These are phyloP conservation scores for Limonium bicolor DNA, from an alignment of 148 eudicot species.

Conservation along the genomic window DNA sequence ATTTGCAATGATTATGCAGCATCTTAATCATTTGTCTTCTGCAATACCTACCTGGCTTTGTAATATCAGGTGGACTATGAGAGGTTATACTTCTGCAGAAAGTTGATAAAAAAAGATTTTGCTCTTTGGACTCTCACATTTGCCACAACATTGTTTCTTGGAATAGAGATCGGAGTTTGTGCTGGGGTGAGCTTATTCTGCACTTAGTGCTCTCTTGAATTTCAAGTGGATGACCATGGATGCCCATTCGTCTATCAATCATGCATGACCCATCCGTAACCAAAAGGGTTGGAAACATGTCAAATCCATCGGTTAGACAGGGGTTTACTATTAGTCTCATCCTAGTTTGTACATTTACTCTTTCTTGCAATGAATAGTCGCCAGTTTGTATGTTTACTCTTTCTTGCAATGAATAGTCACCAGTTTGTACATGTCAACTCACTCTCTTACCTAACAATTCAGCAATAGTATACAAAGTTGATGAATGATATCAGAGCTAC, in stretches of 20 bases:
- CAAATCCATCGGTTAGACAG: conserved; percentile 73
- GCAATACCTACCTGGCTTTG: too few relatives aligned
- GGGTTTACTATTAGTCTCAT: conserved; percentile 48
- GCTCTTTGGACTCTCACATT: conserved; percentile 72
- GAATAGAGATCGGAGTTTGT: conserved; percentile 95
- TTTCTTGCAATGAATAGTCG: conserved; percentile 53
- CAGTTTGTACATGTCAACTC: too few relatives aligned
- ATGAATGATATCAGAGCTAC: too few relatives aligned
- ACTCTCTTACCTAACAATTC: too few relatives aligned
- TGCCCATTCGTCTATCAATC: conserved; percentile 90
- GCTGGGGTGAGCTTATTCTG: conserved; percentile 56
- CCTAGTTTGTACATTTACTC: conserved; percentile 81
- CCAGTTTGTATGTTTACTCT: too few relatives aligned
- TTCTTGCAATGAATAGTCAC: too few relatives aligned
- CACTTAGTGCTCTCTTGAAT: too few relatives aligned
- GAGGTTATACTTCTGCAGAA: conserved; percentile 82
- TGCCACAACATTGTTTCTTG: conserved; percentile 63
- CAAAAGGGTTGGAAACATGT: conserved; percentile 77
- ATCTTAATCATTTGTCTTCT: too few relatives aligned
- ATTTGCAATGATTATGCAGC: too few relatives aligned
- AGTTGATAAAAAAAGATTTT: conserved; percentile 80
- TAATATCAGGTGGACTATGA: conserved; percentile 81
- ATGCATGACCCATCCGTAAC: conserved; percentile 93
- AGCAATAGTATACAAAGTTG: too few relatives aligned
- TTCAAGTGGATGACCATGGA: conserved; percentile 89